Conservation (phyloP, 2,329 filamentous ascomycete species). For the Pestalotiopsis sp. region DNA sequence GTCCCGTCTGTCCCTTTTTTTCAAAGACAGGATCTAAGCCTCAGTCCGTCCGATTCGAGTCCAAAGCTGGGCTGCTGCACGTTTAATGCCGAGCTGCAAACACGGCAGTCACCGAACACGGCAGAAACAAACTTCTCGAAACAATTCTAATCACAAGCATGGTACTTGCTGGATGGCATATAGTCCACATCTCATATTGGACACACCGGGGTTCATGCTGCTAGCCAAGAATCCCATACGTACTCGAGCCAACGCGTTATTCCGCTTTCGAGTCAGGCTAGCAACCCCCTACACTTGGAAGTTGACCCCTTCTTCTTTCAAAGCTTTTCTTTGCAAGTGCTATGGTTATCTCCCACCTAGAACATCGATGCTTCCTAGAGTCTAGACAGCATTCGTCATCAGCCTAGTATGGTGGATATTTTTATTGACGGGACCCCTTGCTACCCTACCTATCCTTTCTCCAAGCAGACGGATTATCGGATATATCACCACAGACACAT, state of each 20-base stretch:
- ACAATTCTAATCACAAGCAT: neutral
- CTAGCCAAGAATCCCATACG: neutral
- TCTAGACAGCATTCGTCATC: conserved; percentile 7
- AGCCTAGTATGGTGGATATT: neutral
- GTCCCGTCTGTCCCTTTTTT: neutral
- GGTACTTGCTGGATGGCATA: neutral
- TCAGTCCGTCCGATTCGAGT: neutral
- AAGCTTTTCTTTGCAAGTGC: neutral
- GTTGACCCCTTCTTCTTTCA: neutral
- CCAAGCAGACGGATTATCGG: neutral
- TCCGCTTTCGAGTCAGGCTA: neutral
- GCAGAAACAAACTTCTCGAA: neutral
- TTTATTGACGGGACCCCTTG: neutral
- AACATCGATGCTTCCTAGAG: neutral
- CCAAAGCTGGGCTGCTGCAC: neutral
- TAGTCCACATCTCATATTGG: neutral
- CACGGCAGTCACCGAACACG: neutral
- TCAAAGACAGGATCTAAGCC: neutral
- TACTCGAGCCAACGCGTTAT: neutral
- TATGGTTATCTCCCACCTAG: neutral
- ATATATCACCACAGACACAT: neutral
- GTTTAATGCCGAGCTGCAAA: neutral
- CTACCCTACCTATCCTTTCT: neutral
- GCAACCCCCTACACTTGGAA: neutral
- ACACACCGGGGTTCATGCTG: neutral